Evolutionary conservation across 208 protist species (phyloP), one percentile per base, ranked within the genome.

Genomic region (Angomonas desouzai): DNA sequence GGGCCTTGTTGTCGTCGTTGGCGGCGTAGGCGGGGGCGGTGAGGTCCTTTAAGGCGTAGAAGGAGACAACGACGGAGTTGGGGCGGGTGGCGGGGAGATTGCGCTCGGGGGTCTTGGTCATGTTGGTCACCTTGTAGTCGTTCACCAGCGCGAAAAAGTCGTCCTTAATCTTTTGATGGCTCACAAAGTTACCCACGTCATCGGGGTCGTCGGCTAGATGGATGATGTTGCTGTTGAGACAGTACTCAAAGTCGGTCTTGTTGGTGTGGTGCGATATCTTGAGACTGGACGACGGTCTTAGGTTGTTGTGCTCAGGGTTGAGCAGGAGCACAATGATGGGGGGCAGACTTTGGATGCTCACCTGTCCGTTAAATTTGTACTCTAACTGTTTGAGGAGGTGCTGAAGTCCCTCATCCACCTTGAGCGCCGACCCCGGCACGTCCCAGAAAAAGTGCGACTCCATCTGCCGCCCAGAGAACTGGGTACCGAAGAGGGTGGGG

Each of bases 331-430:
- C 87, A 64, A 96, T 92, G 59, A 96, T 92, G 27, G 82, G 80
- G 48, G 89, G 89, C 48, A 96, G 74, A n/a, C 83, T 73, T 61
- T 90, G 83, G 58, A 96, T 96, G 57, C 85, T 76, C 10, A 93
- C 83, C 55, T 85, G 65, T 48, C 90, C 83, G 30, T 89, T 88
- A 70, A 83, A 87, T 23, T 23, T 13, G 32, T 56, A 65, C 68
- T 92, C 89, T 57, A 95, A 69, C 72, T 95, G 83, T 73, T 93
- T 90, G 48, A 96, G 77, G 25, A 96, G 68, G 68, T 96, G 89
- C 64, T 96, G 89, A 62, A 96, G 79, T 9, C 89, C 89, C 59
- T 96, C 89, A 58, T 93, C 87, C 62, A 96, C 89, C 65, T 90
- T 93, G n/a, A 93, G 68, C 28, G 89, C 89, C 11, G 89, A 93